Conservation (phyloP, 2,329 filamentous ascomycete genomes). For the Cordyceps cicadae region DNA sequence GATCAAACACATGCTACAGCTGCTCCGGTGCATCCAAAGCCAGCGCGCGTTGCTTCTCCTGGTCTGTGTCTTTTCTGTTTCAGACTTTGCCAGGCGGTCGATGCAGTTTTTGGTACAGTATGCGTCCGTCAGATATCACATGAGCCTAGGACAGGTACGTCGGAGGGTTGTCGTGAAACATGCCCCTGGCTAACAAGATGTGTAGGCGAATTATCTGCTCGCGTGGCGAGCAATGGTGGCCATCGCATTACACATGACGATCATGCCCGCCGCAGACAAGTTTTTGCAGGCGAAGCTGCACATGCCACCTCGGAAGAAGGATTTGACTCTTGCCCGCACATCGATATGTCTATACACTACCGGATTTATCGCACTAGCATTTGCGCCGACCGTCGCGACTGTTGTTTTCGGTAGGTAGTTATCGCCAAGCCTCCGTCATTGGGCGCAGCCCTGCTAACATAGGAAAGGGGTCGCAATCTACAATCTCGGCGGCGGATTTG, state of each 20-base stretch:
- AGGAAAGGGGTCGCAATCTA: background rate
- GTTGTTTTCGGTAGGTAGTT: background rate
- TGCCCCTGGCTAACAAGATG: background rate
- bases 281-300: background rate
- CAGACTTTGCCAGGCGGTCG: constrained; percentile 7
- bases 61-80: constrained; percentile 2
- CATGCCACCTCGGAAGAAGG: background rate
- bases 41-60: background rate
- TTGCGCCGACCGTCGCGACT: background rate
- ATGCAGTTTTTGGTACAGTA: constrained; percentile 8
- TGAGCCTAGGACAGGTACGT: constrained; percentile 3
- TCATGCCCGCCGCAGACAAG: background rate
- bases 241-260: background rate
- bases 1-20: background rate
- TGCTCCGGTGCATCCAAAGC: background rate
- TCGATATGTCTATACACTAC: background rate
- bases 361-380: background rate
- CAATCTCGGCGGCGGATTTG: constrained; percentile 6
- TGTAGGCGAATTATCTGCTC: constrained; percentile 4
- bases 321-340: background rate
- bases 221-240: constrained; percentile 3
- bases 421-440: background rate
- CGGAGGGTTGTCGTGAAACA: background rate
- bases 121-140: background rate
- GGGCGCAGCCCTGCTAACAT: background rate